phyloP scores from a whole-genome alignment of 2,329 filamentous ascomycete genomes.

The Albophoma yamanashiensis region DNA sequence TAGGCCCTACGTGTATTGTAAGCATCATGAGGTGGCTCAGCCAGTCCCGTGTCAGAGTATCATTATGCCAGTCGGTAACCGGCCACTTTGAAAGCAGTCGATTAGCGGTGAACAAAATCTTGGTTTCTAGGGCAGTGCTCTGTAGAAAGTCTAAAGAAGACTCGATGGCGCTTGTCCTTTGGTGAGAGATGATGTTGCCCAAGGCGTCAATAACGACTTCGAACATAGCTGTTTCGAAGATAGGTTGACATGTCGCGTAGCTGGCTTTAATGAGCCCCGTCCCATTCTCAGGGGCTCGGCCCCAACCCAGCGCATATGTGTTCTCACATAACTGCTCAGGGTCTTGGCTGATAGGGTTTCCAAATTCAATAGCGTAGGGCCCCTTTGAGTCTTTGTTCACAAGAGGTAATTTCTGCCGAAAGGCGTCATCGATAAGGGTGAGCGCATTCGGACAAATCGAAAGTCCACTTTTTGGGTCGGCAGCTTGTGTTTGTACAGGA shows the following conservation, averaged over 20 bases:
- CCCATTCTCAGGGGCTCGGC: constrained; percentile 1
- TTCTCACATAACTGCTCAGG: too few relatives aligned
- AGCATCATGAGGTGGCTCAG: constrained; percentile 33
- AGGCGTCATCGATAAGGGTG: too few relatives aligned
- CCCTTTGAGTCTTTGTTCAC: too few relatives aligned
- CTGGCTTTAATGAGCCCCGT: constrained; percentile 2
- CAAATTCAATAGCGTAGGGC: too few relatives aligned
- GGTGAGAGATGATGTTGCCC: constrained; percentile 14
- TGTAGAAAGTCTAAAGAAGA: neutral
- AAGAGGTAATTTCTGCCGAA: too few relatives aligned
- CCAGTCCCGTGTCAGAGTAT: constrained; percentile 14
- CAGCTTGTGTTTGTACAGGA: too few relatives aligned
- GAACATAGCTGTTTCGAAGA: constrained; percentile 21
- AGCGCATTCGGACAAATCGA: too few relatives aligned
- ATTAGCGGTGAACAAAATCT: neutral
- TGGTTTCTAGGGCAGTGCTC: neutral
- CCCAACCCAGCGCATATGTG: constrained; percentile 13
- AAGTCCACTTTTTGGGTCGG: too few relatives aligned
- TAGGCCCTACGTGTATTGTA: constrained; percentile 10
- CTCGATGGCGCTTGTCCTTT: constrained; percentile 1
- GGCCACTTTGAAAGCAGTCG: fast-evolving
- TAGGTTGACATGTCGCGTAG: constrained; percentile 13
- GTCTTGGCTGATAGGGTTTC: too few relatives aligned
- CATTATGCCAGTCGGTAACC: neutral
- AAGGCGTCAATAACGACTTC: constrained; percentile 16